Evolutionary conservation across 164 flowering plant species (phyloP), one percentile per base, ranked within the genome.

Genomic region (Stephania japonica): DNA sequence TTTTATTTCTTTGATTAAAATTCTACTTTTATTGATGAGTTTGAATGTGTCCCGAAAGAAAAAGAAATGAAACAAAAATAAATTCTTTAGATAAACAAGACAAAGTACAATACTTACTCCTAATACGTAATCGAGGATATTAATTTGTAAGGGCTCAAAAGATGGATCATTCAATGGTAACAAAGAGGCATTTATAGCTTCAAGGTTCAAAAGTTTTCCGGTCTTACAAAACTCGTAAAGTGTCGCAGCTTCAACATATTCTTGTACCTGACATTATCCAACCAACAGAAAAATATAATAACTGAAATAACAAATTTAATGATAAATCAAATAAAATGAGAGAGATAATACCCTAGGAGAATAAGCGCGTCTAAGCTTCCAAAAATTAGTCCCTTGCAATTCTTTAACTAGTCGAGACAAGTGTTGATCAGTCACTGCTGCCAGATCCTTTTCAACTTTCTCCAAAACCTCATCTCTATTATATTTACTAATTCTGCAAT

Each of bases 291-390:
- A 68, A 64, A 68, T 53, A 68, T 12, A 43, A 71, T 66, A 42
- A 53, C 72, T 53, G 42, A 18, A n/a, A 67, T 27, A 18, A 27
- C 42, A 66, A 10, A 13, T 25, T 4, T 42, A 12, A 53, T 16
- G 19, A 53, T 53, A 66, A 27, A 42, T 42, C 21, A 72, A 42
- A 59, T 16, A 66, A 72, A 63, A 63, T 69, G 72, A 63, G 42
- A 47, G 72, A 78, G 67, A 47, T 25, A 11, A 76, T 69, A 91
- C 98, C 91, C 93, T 98, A 68, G 97, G 97, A 73, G 98, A 92
- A 83, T 89, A 94, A 70, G 99, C 96, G 71, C 98, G 88, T 81
- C 99, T 85, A 42, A 92, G 93, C 85, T 92, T 94, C 99, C 99
- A 94, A 76, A 91, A 94, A 77, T 92, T 98, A 68, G 91, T 86